These are phyloP conservation scores for Cladosporium sp. DNA, from an alignment of 2,329 filamentous ascomycete genomes.

Conservation along the genomic window DNA sequence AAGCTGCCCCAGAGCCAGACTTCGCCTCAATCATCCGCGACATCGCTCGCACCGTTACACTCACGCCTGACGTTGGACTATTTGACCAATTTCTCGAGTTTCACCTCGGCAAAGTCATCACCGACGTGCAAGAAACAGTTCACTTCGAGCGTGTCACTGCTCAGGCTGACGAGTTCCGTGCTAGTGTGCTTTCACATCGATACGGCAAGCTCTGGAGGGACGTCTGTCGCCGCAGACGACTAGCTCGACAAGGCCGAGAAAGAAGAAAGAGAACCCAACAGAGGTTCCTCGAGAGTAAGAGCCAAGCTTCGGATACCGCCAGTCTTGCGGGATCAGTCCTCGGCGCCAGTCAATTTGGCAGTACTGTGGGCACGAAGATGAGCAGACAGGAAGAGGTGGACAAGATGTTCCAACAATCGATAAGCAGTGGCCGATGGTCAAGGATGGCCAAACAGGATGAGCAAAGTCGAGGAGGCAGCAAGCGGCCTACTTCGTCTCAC, in stretches of 20 bases:
- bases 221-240: conserved; percentile 38
- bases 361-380: not conserved
- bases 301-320: conserved; percentile 28
- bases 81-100: conserved; percentile 50
- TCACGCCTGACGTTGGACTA: conserved; percentile 43
- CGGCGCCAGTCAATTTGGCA: conserved; percentile 1
- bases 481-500: conserved; percentile 32
- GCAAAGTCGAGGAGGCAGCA: conserved; percentile 29
- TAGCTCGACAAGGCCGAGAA: conserved; percentile 41
- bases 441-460: conserved; percentile 15
- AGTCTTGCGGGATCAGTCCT: conserved; percentile 23
- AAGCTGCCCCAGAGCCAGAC: conserved; percentile 23
- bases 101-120: conserved; percentile 39
- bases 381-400: conserved; percentile 27
- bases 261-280: conserved; percentile 37
- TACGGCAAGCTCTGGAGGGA: conserved; percentile 44
- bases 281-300: conserved; percentile 30
- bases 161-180: conserved; percentile 37
- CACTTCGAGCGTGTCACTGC: conserved; percentile 35
- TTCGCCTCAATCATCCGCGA: conserved; percentile 34
- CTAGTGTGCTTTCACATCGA: conserved; percentile 37
- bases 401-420: conserved; percentile 28
- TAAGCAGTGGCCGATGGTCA: conserved; percentile 15
- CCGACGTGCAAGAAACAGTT: conserved; percentile 37
- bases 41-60: conserved; percentile 43